Evolutionary conservation across 345 rosid genomes (phyloP), one percentile per base, ranked within the genome.

Genomic region (Camelina laxa): DNA sequence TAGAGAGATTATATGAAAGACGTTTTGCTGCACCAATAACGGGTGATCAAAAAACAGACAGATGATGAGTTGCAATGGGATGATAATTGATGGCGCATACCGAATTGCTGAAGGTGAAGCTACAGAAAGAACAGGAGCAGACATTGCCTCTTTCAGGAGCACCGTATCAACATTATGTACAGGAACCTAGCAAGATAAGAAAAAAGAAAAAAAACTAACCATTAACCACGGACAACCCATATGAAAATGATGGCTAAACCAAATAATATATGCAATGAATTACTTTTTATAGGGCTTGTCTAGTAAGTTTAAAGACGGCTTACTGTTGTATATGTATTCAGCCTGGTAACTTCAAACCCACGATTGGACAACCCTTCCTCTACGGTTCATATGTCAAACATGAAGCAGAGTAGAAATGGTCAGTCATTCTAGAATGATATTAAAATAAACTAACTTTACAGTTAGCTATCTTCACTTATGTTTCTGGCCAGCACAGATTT

Each of bases 291-390:
- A 13, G 20, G 39, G 24, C 53, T 27, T 7, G 30, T 14, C 6
- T 65, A 44, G 12, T 7, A 67, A 27, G 36, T 50, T 5, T 13
- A 59, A 60, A 20, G 38, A 78, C 19, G 47, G 82, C 93, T 89
- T 84, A 95, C 99, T 6, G 99, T 95, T 49, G 93, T 84, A 78
- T 95, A 95, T 31, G 99, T 90, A 72, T 95, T 92, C 65, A 95
- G 85, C 82, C 99, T 90, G 64, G 85, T 49, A 63, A 95, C 97
- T 73, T 95, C 87, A 83, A 92, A 95, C 47, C 97, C 99, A 73
- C 99, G 97, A 67, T 71, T 80, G 22, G 84, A 87, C 69, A 95
- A 80, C 60, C 93, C 92, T 74, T 87, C 90, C 83, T 90, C 99
- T 95, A 92, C 72, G 85, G 81, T 36, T 78, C 62, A 77, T 48